Evolutionary conservation across 345 rosid genomes (phyloP), one percentile per base, ranked within the genome.

Genomic region (Eucalyptus curtisii): DNA sequence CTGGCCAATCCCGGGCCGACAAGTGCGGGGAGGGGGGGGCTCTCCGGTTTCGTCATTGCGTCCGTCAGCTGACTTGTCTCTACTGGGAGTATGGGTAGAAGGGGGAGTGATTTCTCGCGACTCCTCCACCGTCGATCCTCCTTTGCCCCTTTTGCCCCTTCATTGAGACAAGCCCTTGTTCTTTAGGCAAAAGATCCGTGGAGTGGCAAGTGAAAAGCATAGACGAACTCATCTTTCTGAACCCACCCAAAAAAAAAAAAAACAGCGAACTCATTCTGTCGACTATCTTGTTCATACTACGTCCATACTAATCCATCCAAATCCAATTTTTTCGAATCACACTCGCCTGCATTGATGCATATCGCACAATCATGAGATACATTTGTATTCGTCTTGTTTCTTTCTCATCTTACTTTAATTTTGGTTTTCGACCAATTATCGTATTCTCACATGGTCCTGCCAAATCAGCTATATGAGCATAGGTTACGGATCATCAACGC

Each of bases 51-150:
- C 48, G 89, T 88, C 89, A 88, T 88, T 44, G 80, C 71, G 24
- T 88, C 68, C 89, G 87, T 88, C n/a, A 82, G 71, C 87, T 88
- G 84, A 27, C 2, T 45, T 88, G 89, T 88, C 87, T 84, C 61
- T 8, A 42, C 10, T 49, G 0, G 7, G 17, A 24, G 76, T 0
- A 7, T n/a, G 37, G 9, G 37, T 7, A 13, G 5, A 61, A 61
- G 25, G 71, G 8, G 17, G 1, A n/a, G 76, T 14, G 68, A 25
- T 27, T 8, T 11, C 31, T 1, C 15, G 33, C 31, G 33, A 61
- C 4, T 61, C 33, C 17, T 30, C n/a, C 17, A 61, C 68, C 68
- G 68, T 59, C 68, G 31, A 25, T 57, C 64, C n/a, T 27, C 33
- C 33, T 13, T 1, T 24, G n/a, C 1, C 68, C 17, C 17, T 61